Conservation (phyloP, 1,284 basidiomycete species). For the Cryptococcus sp. region DNA sequence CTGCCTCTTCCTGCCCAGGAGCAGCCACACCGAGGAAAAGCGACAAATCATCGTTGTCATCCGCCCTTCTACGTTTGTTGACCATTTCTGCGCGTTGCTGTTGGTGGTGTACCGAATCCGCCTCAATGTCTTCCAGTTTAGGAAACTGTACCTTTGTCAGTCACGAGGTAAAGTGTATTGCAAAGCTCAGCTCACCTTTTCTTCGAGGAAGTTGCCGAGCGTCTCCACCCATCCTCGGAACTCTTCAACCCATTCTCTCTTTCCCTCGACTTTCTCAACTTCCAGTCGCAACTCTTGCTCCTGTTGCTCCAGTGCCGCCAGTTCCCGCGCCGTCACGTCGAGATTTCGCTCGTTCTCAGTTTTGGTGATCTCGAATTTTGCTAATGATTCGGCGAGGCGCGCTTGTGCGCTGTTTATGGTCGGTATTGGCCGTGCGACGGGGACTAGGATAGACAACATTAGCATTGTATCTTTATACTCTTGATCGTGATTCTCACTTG, state of each 20-base stretch:
- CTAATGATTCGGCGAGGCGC: slow-evolving; percentile 64
- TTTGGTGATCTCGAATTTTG: slow-evolving; percentile 56
- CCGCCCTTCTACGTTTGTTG: slow-evolving; percentile 64
- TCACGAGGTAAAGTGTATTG: background rate
- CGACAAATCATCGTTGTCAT: slow-evolving; percentile 80
- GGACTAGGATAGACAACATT: slow-evolving; percentile 56
- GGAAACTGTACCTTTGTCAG: slow-evolving; percentile 65
- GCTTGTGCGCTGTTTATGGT: slow-evolving; percentile 71
- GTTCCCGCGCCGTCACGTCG: slow-evolving; percentile 60
- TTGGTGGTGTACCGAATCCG: slow-evolving; percentile 71
- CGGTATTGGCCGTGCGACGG: slow-evolving; percentile 57
- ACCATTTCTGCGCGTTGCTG: slow-evolving; percentile 75
- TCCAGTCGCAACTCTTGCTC: slow-evolving; percentile 78
- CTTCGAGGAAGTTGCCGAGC: slow-evolving; percentile 83
- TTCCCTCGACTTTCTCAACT: slow-evolving; percentile 75
- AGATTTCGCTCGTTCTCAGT: slow-evolving; percentile 47
- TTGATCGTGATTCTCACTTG: slow-evolving; percentile 61
- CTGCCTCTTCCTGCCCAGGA: slow-evolving; percentile 50
- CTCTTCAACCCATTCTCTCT: slow-evolving; percentile 81
- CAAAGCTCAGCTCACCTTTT: slow-evolving; percentile 69
- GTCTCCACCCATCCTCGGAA: slow-evolving; percentile 86
- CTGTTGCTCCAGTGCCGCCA: slow-evolving; percentile 68
- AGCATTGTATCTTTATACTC: slow-evolving; percentile 50
- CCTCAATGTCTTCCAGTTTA: slow-evolving; percentile 78
- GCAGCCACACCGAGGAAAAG: slow-evolving; percentile 66